phyloP scores from a whole-genome alignment of 2,329 filamentous ascomycete species.

The Aspergillus fructus region DNA sequence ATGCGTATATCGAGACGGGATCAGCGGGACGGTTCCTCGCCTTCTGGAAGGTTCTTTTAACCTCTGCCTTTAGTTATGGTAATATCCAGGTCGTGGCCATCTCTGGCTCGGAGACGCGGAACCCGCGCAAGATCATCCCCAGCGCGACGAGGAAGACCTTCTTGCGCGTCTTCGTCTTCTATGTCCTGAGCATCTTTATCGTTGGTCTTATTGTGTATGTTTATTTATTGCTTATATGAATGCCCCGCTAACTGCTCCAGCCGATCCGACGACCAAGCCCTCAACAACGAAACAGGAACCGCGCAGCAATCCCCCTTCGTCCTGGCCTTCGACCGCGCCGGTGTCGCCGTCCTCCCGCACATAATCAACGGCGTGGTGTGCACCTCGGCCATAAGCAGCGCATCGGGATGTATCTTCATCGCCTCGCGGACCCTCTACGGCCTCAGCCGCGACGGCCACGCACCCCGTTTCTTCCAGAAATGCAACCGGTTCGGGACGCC shows the following conservation, averaged over 20 bases:
- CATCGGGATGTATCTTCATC: neutral
- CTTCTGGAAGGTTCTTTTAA: slow-evolving; percentile 13
- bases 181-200: neutral
- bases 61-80: neutral
- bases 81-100: slow-evolving; percentile 1
- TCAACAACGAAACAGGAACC: neutral
- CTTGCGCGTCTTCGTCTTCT: neutral
- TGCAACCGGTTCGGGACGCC: neutral
- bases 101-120: neutral
- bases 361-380: slow-evolving; percentile 6
- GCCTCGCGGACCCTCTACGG: slow-evolving; percentile 4
- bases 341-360: neutral
- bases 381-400: slow-evolving; percentile 1
- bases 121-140: neutral
- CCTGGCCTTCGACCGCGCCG: neutral
- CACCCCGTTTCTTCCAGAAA: neutral
- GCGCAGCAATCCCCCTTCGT: neutral
- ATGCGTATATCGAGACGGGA: slow-evolving; percentile 13
- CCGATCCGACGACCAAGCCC: slow-evolving; percentile 1
- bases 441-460: slow-evolving; percentile 1
- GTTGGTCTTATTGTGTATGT: neutral
- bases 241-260: neutral
- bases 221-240: no score
- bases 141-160: neutral
- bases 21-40: slow-evolving; percentile 21